Evolutionary conservation across 768 basidiomycete genomes (phyloP), one percentile per base, ranked within the genome.

Genomic region (Panellus pusillus): DNA sequence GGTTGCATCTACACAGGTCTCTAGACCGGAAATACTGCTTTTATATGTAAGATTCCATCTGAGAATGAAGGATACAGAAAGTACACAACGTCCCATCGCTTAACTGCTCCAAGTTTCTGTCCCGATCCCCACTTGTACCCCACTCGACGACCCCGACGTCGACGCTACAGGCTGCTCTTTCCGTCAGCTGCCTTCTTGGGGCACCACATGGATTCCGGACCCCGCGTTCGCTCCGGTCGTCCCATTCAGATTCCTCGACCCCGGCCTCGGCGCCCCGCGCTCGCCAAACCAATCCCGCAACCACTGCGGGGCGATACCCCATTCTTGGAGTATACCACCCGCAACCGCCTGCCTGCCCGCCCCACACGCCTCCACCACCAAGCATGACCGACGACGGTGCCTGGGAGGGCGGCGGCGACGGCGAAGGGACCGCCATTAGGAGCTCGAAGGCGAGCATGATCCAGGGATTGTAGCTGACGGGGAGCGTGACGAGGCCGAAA

Each of bases 311-410:
- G 86, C 88, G 41, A 58, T 68, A n/a, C 70, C 81, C 51, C 66
- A 76, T 18, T 52, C 37, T 15, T 69, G 68, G 53, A 82, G 67
- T 9, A 67, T 61, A 1, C 83, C 76, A 9, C 68, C 76, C 15
- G 67, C 66, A 6, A n/a, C 65, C 66, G 24, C 78, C 76, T n/a
- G 74, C 65, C 15, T 68, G 71, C 29, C 72, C 71, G 20, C 81
- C 79, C 77, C 84, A 84, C 8, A 90, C 76, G 20, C 72, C 65
- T n/a, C 84, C 84, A 89, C 84, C 86, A 91, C 88, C 90, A 93
- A 9, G 81, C 66, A 65, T 94, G 91, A 0, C 92, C 92, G 2
- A 86, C 79, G 29, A 90, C 76, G 31, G 87, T 78, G 8, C 93
- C 93, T 0, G 85, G 84, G 44, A 91, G 65, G 20, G 79, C 72